Evolutionary conservation across 2,329 filamentous ascomycete species (phyloP).

Genomic region (Penicillium sp.): DNA sequence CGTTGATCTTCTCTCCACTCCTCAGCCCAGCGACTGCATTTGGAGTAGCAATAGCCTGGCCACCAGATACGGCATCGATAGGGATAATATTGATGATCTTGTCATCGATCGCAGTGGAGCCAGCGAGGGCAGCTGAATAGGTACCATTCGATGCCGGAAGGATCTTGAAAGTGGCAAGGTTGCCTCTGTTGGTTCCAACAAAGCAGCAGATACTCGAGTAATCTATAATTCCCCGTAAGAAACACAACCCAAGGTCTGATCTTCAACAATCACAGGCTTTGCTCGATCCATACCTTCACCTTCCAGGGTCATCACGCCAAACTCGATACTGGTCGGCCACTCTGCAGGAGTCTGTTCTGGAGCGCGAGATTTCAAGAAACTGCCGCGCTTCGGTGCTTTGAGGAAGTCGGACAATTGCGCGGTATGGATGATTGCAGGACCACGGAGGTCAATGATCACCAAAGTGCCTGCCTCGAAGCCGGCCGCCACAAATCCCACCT

Average conservation of each 20-base stretch:
- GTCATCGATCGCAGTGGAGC: conserved; percentile 61
- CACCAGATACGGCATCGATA: conserved; percentile 71
- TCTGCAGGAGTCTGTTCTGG: conserved; percentile 52
- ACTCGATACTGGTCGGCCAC: conserved; percentile 77
- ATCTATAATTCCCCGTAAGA: conserved; percentile 36
- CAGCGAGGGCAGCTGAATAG: conserved; percentile 68
- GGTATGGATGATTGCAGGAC: conserved; percentile 75
- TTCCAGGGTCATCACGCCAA: conserved; percentile 87
- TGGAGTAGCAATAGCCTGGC: conserved; percentile 68
- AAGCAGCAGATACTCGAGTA: conserved; percentile 94
- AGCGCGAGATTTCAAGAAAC: conserved; percentile 56
- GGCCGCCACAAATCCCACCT: conserved; percentile 83
- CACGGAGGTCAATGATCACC: conserved; percentile 78
- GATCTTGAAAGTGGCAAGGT: conserved; percentile 83
- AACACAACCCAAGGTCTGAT: not conserved
- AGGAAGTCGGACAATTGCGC: conserved; percentile 65
- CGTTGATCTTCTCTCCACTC: conserved; percentile 68
- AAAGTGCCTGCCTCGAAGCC: conserved; percentile 79
- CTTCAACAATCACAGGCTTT: not conserved
- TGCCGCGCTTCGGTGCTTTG: conserved; percentile 69
- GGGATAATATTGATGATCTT: conserved; percentile 70
- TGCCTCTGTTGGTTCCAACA: conserved; percentile 79
- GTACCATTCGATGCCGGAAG: conserved; percentile 63
- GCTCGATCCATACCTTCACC: conserved; percentile 56
- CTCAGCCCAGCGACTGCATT: conserved; percentile 68